Evolutionary conservation across 176 grass and related monocot genomes (phyloP).

Genomic region (Neostapfia colusana): DNA sequence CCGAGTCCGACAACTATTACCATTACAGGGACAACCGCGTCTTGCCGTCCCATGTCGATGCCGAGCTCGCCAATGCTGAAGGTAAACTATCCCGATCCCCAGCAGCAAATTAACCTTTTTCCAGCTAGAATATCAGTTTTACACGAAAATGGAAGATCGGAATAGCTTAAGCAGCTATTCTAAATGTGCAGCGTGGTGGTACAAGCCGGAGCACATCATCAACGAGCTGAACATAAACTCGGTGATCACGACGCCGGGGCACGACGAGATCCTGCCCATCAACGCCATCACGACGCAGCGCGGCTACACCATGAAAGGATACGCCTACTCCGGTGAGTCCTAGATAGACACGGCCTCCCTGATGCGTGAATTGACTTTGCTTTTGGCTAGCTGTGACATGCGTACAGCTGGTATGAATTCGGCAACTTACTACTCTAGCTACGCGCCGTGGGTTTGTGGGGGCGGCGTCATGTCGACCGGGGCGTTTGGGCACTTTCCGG

Average conservation of each 20-base stretch:
- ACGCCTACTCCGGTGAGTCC: slow-evolving; percentile 87
- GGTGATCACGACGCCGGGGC: slow-evolving; percentile 85
- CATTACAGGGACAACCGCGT: slow-evolving; percentile 93
- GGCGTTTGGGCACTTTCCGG: not conserved
- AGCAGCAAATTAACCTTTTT: not conserved
- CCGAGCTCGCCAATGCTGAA: slow-evolving; percentile 94
- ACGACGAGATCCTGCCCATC: slow-evolving; percentile 96
- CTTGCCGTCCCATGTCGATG: slow-evolving; percentile 78
- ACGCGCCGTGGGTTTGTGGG: not conserved
- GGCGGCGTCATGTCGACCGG: not conserved
- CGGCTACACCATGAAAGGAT: slow-evolving; percentile 80
- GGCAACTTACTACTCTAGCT: not conserved
- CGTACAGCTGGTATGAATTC: not conserved
- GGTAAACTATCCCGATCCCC: slow-evolving; percentile 20
- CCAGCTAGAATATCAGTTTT: not conserved
- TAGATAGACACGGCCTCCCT: not conserved
- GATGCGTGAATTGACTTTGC: not conserved
- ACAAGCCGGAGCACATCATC: slow-evolving; percentile 95
- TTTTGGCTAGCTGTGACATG: not conserved
- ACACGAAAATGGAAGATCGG: not conserved
- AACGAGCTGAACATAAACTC: slow-evolving; percentile 97
- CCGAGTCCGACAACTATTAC: slow-evolving; percentile 84
- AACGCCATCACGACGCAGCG: slow-evolving; percentile 78
- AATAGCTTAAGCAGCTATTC: not conserved
- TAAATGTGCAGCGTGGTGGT: slow-evolving; percentile 82